phyloP scores from a whole-genome alignment of 768 basidiomycete species.

The Boletus fagicola region DNA sequence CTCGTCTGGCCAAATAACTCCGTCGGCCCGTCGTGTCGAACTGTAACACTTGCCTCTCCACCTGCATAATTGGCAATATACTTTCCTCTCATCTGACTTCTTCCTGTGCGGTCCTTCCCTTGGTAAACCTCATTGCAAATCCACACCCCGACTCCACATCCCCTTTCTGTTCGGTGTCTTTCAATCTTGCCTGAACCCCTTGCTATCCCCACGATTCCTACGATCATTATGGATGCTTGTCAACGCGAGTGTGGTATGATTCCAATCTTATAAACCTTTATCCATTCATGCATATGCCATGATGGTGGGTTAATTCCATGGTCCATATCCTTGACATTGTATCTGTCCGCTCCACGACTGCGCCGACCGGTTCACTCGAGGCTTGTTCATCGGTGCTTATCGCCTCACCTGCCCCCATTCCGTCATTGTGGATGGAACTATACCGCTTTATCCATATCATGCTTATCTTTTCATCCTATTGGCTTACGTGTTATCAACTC shows the following conservation, averaged over 20 bases:
- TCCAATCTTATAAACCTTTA: background rate
- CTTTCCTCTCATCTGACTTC: background rate
- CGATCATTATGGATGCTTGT: constrained; percentile 17
- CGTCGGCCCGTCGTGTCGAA: background rate
- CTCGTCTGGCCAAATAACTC: background rate
- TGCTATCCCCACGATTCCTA: constrained; percentile 24
- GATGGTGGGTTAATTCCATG: background rate
- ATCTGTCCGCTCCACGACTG: background rate
- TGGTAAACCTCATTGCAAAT: background rate
- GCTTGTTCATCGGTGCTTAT: background rate
- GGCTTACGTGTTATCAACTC: background rate
- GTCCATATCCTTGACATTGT: background rate
- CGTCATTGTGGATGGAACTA: background rate
- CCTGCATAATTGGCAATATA: constrained; percentile 4
- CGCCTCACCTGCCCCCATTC: background rate
- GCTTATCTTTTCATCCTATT: background rate
- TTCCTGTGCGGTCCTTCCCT: background rate
- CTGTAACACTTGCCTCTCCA: background rate
- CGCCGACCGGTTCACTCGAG: background rate
- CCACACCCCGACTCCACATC: background rate
- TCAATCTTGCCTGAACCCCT: constrained; percentile 7
- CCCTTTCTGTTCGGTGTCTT: constrained; percentile 1
- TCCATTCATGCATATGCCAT: constrained; percentile 12
- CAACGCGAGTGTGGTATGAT: constrained; percentile 1
- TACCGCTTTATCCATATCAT: background rate